Evolutionary conservation across 192 early-diverging fungal species (phyloP), one percentile per base, ranked within the genome.

Genomic region (Backusella macrospora): DNA sequence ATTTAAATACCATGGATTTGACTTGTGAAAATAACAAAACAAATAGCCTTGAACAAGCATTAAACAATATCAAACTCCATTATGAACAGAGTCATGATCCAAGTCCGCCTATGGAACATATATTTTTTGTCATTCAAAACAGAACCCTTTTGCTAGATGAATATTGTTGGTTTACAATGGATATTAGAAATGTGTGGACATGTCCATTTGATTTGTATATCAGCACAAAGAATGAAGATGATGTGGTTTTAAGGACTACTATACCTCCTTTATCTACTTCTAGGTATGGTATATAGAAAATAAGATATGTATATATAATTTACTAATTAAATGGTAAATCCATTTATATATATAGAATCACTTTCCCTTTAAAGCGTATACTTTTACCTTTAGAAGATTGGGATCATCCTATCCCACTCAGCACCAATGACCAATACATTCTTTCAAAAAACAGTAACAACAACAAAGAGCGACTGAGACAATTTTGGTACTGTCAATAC

Each of bases 401-500:
- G n/a, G 71, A 71, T 10, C 62, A 70, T 48, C 86, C 87, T 1
- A 92, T 95, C 38, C 93, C 86, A n/a, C 83, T 92, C 6, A 48
- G 72, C 15, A 76, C 83, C 16, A 90, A 90, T 79, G 90, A 91
- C 49, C 93, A 95, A 81, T 95, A 90, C 79, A 89, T 95, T 6
- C 88, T 92, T 12, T 86, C 89, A 3, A 81, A 87, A 67, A 84
- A 74, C 83, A 12, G 81, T 76, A 47, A 40, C 78, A 4, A 71
- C 86, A 1, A 39, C 74, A 18, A 72, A 10, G 67, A 75, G 21
- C 84, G 86, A 34, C 62, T 90, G 21, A 71, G 81, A 0, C 72
- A 88, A 68, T 95, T 94, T 68, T 95, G 93, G 93, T 92, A 90
- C 71, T 75, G 88, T 62, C 90, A 95, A 74, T 80, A 82, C 6